A percentile compares a stretch with the other conserved stretches of the same genome.
Evolutionary conservation across 2,329 filamentous ascomycete species (phyloP).

Genomic region (Coniella lustricola): DNA sequence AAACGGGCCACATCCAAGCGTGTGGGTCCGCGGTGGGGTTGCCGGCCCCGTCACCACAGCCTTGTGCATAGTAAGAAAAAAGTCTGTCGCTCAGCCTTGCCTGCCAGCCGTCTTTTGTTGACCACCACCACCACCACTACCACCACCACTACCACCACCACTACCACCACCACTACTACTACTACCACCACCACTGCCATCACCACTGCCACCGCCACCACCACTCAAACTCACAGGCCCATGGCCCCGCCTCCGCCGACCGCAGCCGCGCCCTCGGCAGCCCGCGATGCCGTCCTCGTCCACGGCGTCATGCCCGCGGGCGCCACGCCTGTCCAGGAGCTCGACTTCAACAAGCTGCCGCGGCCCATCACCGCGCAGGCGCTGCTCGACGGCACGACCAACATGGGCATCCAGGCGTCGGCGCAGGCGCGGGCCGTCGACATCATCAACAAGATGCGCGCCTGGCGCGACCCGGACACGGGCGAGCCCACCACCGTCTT

Average conservation of each 20-base stretch:
- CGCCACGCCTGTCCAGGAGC: conserved; percentile 75
- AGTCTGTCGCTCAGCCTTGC: too few relatives aligned
- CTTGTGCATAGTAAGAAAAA: too few relatives aligned
- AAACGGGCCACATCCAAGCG: too few relatives aligned
- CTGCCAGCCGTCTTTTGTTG: too few relatives aligned
- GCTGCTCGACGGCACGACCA: conserved; percentile 70
- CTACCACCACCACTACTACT: too few relatives aligned
- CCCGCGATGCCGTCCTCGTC: conserved; percentile 76
- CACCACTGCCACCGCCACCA: background rate
- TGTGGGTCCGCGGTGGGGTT: too few relatives aligned
- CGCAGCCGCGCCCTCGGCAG: conserved; percentile 52
- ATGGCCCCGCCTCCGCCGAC: conserved; percentile 27
- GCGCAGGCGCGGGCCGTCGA: conserved; percentile 79
- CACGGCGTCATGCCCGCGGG: conserved; percentile 73
- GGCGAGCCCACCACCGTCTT: conserved; percentile 84
- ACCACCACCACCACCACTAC: too few relatives aligned
- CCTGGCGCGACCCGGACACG: conserved; percentile 75
- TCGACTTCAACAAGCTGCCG: conserved; percentile 83
- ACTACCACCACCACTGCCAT: too few relatives aligned
- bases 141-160: too few relatives aligned
- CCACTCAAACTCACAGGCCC: conserved; percentile 13
- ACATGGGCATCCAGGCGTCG: conserved; percentile 69
- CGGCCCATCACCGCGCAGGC: conserved; percentile 78
- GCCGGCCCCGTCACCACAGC: too few relatives aligned
- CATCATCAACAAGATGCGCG: conserved; percentile 92